Conservation (phyloP, 208 protist species). For the Crithidia fasciculata region DNA sequence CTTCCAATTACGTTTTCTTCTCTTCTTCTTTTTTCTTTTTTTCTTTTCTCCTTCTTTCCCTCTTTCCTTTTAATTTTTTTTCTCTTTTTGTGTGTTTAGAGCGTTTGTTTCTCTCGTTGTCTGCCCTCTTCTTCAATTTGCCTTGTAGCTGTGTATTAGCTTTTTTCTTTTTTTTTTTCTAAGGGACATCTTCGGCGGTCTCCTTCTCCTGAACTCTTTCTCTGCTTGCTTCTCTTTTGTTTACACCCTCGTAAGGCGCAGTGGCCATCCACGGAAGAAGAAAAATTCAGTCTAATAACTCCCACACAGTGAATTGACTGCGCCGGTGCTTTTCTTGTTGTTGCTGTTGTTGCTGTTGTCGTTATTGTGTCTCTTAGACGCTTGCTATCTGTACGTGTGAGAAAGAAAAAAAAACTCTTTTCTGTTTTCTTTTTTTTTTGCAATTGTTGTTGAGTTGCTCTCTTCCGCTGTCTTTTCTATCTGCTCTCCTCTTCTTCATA, state of each 20-base stretch:
- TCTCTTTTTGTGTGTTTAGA: neutral
- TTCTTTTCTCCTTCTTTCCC: neutral
- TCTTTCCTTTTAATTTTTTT: slow-evolving; percentile 23
- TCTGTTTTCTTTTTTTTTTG: neutral
- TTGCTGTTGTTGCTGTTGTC: too few species aligned
- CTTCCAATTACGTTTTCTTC: neutral
- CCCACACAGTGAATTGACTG: too few species aligned
- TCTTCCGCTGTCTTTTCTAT: neutral
- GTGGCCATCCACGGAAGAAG: neutral
- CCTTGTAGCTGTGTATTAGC: too few species aligned
- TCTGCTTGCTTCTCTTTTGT: slow-evolving; percentile 6
- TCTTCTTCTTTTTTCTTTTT: neutral
- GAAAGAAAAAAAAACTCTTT: neutral
- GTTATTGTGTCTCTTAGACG: too few species aligned
- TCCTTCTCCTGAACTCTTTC: slow-evolving; percentile 20
- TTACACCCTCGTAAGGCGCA: too few species aligned
- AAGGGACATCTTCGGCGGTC: neutral
- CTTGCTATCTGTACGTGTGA: neutral
- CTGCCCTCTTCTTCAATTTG: too few species aligned
- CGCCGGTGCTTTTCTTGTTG: too few species aligned
- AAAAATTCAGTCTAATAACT: neutral
- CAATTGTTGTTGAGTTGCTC: neutral
- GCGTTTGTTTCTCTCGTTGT: too few species aligned
- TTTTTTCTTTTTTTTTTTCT: slow-evolving; percentile 21
- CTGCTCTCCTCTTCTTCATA: neutral